Conservation (phyloP, 192 early-diverging fungal species). For the Backusella westeae region DNA sequence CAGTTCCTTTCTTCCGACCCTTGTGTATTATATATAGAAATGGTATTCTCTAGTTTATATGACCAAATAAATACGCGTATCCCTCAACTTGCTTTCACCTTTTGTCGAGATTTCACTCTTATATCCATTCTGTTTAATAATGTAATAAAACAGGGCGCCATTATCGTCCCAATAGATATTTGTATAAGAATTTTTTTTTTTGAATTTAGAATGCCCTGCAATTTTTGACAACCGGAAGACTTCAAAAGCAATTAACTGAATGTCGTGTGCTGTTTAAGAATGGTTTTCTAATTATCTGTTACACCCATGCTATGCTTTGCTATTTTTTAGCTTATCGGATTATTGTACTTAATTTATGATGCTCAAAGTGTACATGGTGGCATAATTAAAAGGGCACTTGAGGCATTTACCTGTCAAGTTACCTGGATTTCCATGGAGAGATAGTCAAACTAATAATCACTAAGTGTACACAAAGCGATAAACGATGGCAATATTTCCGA, state of each 20-base stretch:
- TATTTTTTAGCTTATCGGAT: not conserved
- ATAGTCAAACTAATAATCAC: not conserved
- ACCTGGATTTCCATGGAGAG: not conserved
- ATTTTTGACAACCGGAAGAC: too few relatives aligned
- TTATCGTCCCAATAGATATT: too few relatives aligned
- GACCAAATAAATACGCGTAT: not conserved
- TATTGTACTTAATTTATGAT: not conserved
- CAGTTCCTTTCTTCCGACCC: not conserved
- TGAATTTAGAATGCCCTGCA: too few relatives aligned
- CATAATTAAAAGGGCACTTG: not conserved
- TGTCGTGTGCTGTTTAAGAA: too few relatives aligned
- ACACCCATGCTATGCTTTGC: not conserved
- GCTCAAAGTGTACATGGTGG: not conserved
- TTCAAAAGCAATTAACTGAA: too few relatives aligned
- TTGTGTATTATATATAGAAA: not conserved
- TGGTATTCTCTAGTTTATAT: not conserved
- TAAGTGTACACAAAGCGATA: too few relatives aligned
- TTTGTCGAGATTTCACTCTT: not conserved
- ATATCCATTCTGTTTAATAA: not conserved
- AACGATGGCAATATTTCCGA: not conserved
- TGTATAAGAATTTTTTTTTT: too few relatives aligned
- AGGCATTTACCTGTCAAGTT: not conserved
- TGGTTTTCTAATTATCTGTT: too few relatives aligned
- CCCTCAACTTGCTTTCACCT: not conserved
- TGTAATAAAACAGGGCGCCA: not conserved